These are phyloP conservation scores for Phoenix dactylifera DNA, from an alignment of 176 grass and related monocot genomes.

Conservation along the genomic window DNA sequence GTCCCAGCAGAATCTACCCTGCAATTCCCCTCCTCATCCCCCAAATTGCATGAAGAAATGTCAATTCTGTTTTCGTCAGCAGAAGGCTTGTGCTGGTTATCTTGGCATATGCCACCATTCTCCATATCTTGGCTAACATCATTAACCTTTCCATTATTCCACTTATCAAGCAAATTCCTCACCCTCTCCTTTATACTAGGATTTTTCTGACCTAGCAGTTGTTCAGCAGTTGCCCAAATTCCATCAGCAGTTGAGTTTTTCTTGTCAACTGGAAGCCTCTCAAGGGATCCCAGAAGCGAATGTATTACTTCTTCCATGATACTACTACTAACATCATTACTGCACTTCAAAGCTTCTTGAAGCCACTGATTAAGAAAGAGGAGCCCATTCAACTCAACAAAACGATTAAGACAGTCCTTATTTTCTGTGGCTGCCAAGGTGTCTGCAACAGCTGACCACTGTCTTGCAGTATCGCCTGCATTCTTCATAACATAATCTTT, in stretches of 20 bases:
- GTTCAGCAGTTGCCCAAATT: slow-evolving; percentile 28
- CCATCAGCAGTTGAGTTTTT: slow-evolving; percentile 24
- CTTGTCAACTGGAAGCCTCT: slow-evolving; percentile 29
- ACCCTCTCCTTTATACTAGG: slow-evolving; percentile 41
- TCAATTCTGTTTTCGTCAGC: not conserved
- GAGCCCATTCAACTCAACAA: slow-evolving; percentile 48
- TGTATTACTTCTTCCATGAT: slow-evolving; percentile 31
- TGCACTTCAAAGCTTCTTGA: slow-evolving; percentile 38
- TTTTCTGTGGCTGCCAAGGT: slow-evolving; percentile 33
- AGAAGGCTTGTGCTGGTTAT: slow-evolving; percentile 5
- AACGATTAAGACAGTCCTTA: slow-evolving; percentile 47
- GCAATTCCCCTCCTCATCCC: slow-evolving; percentile 1
- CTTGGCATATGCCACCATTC: slow-evolving; percentile 5
- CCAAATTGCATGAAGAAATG: not conserved
- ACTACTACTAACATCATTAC: slow-evolving; percentile 9
- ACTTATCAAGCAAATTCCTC: slow-evolving; percentile 33
- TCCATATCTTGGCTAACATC: slow-evolving; percentile 3
- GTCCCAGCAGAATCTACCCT: slow-evolving; percentile 2
- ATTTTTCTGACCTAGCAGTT: slow-evolving; percentile 34
- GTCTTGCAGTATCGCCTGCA: slow-evolving; percentile 36
- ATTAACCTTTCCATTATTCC: slow-evolving; percentile 15
- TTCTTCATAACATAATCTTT: slow-evolving; percentile 19
- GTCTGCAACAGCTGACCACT: slow-evolving; percentile 30
- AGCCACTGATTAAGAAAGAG: slow-evolving; percentile 58
- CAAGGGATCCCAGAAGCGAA: slow-evolving; percentile 35